These are phyloP conservation scores for Volutella citrinella DNA, from an alignment of 2,329 filamentous ascomycete species.

Conservation along the genomic window DNA sequence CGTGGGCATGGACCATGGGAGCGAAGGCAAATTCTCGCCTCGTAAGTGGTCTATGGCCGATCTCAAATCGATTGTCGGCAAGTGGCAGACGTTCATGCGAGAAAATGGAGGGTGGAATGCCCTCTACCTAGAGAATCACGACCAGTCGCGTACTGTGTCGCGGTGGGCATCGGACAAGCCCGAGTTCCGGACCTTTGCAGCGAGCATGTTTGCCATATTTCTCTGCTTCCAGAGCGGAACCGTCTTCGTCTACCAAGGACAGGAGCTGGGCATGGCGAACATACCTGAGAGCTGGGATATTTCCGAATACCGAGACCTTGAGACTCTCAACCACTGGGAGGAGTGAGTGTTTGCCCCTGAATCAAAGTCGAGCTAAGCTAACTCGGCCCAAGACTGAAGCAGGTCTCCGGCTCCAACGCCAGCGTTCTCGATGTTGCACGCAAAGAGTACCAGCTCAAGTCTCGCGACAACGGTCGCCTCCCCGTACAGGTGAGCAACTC, in stretches of 20 bases:
- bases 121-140: constrained; percentile 62
- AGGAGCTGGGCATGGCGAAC: constrained; percentile 60
- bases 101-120: constrained; percentile 54
- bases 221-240: constrained; percentile 39
- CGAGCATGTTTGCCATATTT: constrained; percentile 53
- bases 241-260: constrained; percentile 58
- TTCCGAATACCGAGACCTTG: constrained; percentile 37
- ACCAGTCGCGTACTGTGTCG: constrained; percentile 54
- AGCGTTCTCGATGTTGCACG: constrained; percentile 8
- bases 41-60: constrained; percentile 13
- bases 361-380: fast-evolving
- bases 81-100: constrained; percentile 42
- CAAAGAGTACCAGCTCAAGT: constrained; percentile 15
- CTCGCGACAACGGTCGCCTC: constrained; percentile 13
- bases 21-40: constrained; percentile 27
- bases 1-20: constrained; percentile 53
- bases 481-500: constrained; percentile 13
- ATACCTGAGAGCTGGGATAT: constrained; percentile 46
- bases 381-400: too few species aligned
- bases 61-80: constrained; percentile 29
- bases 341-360: constrained; percentile 2
- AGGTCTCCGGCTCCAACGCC: neutral
- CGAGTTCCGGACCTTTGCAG: constrained; percentile 31
- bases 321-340: constrained; percentile 16
- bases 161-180: constrained; percentile 34